Conservation (phyloP, 805 yeast genomes). For the Pichia cabralensis region DNA sequence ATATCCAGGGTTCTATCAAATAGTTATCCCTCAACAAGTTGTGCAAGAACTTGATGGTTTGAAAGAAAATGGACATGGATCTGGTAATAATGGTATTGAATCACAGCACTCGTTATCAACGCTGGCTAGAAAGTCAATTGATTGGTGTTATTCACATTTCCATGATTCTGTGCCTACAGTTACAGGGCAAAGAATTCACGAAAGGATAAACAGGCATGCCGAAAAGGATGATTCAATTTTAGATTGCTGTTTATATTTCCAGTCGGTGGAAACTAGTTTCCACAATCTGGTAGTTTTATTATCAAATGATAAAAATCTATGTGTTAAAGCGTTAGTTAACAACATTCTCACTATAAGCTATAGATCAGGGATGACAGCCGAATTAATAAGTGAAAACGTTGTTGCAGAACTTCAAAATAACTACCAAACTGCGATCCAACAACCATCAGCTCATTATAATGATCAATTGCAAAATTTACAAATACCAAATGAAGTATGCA, state of each 20-base stretch:
- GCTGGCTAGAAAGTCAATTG: slow-evolving; percentile 60
- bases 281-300: slow-evolving; percentile 43
- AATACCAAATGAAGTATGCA: neutral
- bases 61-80: slow-evolving; percentile 36
- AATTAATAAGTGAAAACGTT: slow-evolving; percentile 32
- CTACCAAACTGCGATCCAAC: too few relatives aligned
- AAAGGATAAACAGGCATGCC: slow-evolving; percentile 37
- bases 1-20: slow-evolving; percentile 32
- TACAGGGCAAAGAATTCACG: slow-evolving; percentile 53
- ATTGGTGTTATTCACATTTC: slow-evolving; percentile 60
- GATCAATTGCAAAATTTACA: neutral
- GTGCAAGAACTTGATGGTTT: slow-evolving; percentile 77
- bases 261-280: slow-evolving; percentile 22
- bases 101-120: slow-evolving; percentile 17
- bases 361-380: slow-evolving; percentile 34
- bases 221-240: slow-evolving; percentile 72
- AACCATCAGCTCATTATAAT: slow-evolving; percentile 5
- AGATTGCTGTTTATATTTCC: slow-evolving; percentile 70
- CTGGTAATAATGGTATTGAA: slow-evolving; percentile 1
- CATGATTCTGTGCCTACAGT: slow-evolving; percentile 43
- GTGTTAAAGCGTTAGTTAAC: slow-evolving; percentile 65
- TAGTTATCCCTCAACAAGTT: slow-evolving; percentile 65
- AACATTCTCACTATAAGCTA: slow-evolving; percentile 53
- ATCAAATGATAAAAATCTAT: slow-evolving; percentile 78
- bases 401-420: slow-evolving; percentile 28